These are phyloP conservation scores for Paraphoma chrysanthemicola DNA, from an alignment of 2,329 filamentous ascomycete species.

Conservation along the genomic window DNA sequence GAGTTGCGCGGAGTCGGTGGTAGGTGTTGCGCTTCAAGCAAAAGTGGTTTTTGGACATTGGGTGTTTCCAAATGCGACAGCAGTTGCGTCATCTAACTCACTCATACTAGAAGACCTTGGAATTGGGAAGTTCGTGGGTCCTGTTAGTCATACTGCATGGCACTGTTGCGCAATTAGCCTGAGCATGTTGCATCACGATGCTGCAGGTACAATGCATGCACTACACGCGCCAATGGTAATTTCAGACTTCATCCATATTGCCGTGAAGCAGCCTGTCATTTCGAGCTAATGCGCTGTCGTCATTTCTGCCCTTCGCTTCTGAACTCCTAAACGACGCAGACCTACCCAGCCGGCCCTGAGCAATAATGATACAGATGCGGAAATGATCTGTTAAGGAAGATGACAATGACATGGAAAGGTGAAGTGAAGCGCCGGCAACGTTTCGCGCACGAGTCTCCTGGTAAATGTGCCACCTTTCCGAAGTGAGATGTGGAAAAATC, in stretches of 20 bases:
- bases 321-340: slow-evolving; percentile 2
- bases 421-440: not conserved
- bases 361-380: not conserved
- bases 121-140: not conserved
- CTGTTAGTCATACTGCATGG: slow-evolving; percentile 12
- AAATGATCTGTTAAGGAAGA: not conserved
- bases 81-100: too few relatives aligned
- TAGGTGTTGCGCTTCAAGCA: too few relatives aligned
- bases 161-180: slow-evolving; percentile 25
- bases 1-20: too few relatives aligned
- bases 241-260: slow-evolving; percentile 32
- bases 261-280: slow-evolving; percentile 15
- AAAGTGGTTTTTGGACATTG: too few relatives aligned
- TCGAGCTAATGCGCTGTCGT: slow-evolving; percentile 12
- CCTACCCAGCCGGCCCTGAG: not conserved
- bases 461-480: too few relatives aligned
- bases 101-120: too few relatives aligned
- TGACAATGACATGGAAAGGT: not conserved
- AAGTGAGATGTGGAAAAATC: too few relatives aligned
- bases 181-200: slow-evolving; percentile 22
- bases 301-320: slow-evolving; percentile 1
- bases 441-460: not conserved
- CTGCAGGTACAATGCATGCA: slow-evolving; percentile 29
- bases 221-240: slow-evolving; percentile 15
- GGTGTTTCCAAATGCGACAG: too few relatives aligned